phyloP scores from a whole-genome alignment of 1,284 basidiomycete species.

The Ustilago tritici region DNA sequence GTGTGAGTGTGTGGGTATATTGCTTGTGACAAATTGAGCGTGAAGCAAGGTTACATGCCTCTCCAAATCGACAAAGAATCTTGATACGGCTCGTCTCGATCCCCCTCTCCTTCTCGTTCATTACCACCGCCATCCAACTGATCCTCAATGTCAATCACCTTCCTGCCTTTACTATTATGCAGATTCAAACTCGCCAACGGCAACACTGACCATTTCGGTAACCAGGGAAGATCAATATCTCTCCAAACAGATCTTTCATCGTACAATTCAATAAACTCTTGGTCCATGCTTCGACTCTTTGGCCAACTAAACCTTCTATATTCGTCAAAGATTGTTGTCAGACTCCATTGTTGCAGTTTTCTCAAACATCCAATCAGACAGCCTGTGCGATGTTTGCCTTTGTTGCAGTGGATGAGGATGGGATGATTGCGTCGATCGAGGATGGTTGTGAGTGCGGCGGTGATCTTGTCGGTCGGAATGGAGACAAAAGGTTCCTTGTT shows the following conservation, averaged over 20 bases:
- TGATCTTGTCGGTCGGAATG: slow-evolving; percentile 74
- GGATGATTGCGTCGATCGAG: slow-evolving; percentile 74
- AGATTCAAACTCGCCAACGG: slow-evolving; percentile 26
- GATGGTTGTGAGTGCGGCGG: slow-evolving; percentile 73
- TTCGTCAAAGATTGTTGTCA: slow-evolving; percentile 74
- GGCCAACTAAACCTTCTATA: slow-evolving; percentile 73
- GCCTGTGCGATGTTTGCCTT: slow-evolving; percentile 75
- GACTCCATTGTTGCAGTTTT: slow-evolving; percentile 73
- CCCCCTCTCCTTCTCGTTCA: not conserved
- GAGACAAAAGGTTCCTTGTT: slow-evolving; percentile 72
- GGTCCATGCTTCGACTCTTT: slow-evolving; percentile 73
- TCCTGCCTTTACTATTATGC: slow-evolving; percentile 20
- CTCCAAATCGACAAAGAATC: slow-evolving; percentile 39
- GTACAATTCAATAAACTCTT: slow-evolving; percentile 74
- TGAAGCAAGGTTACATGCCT: slow-evolving; percentile 32
- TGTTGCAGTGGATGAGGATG: slow-evolving; percentile 75
- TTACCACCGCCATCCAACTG: slow-evolving; percentile 17
- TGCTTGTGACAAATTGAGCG: not conserved
- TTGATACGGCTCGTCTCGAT: not conserved
- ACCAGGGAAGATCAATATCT: slow-evolving; percentile 34
- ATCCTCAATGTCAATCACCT: slow-evolving; percentile 19
- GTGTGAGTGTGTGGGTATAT: slow-evolving; percentile 19
- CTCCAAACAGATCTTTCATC: slow-evolving; percentile 43
- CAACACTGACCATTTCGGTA: slow-evolving; percentile 49
- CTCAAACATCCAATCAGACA: slow-evolving; percentile 74